Conservation (phyloP, 2,329 filamentous ascomycete species). For the Fusarium sp. region DNA sequence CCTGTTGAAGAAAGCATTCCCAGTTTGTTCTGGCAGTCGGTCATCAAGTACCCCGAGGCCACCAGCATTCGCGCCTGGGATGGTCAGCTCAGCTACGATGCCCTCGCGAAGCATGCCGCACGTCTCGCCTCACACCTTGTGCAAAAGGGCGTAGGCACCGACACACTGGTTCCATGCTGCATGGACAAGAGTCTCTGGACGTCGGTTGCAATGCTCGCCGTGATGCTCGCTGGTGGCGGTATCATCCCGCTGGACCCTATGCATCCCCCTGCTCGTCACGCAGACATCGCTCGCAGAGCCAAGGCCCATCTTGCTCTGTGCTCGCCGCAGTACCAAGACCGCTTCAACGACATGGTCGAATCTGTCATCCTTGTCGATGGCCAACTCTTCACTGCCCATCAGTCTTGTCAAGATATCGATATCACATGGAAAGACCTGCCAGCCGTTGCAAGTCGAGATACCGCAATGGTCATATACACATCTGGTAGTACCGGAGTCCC, state of each 20-base stretch:
- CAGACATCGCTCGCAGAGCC: constrained; percentile 13
- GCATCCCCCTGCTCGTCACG: constrained; percentile 24
- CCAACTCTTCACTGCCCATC: neutral
- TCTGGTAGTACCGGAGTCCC: constrained; percentile 41
- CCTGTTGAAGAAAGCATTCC: neutral
- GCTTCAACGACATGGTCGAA: neutral
- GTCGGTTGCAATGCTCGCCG: constrained; percentile 39
- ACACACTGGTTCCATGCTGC: constrained; percentile 28
- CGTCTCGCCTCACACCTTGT: constrained; percentile 9
- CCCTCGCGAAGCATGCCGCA: constrained; percentile 9
- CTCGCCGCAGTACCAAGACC: constrained; percentile 16
- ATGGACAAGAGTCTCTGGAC: constrained; percentile 42
- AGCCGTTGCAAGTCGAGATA: neutral
- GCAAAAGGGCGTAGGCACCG: constrained; percentile 4
- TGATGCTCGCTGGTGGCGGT: constrained; percentile 39
- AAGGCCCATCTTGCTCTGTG: constrained; percentile 16
- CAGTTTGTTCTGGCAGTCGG: constrained; percentile 16
- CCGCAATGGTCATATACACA: constrained; percentile 36
- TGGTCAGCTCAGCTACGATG: constrained; percentile 29
- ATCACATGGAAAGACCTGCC: neutral
- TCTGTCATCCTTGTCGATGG: neutral
- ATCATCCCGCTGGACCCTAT: constrained; percentile 41
- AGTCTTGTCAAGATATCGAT: neutral
- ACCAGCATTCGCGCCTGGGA: constrained; percentile 34
- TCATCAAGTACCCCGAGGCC: rapidly evolving